Percentiles rank a stretch among this genome's conserved stretches.
phyloP scores from a whole-genome alignment of 2,329 filamentous ascomycete species.

The Phyllosticta citrichinensis region DNA sequence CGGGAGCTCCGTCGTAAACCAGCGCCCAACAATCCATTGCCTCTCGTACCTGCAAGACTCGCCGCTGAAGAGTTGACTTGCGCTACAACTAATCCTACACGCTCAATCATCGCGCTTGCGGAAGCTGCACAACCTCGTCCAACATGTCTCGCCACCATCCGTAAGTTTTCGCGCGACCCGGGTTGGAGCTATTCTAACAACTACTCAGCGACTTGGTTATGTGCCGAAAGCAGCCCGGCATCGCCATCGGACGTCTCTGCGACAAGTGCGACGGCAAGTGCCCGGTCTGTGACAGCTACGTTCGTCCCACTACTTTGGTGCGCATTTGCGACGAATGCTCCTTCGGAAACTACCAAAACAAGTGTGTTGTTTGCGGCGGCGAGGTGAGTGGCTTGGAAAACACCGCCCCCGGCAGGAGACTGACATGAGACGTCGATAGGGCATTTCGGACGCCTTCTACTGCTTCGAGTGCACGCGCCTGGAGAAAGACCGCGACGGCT shows the following conservation, averaged over 20 bases:
- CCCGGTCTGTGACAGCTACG: slow-evolving; percentile 97
- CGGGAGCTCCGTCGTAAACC: background rate
- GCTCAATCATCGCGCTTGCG: background rate
- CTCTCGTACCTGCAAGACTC: background rate
- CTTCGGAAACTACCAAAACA: slow-evolving; percentile 99
- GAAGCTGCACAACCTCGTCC: background rate
- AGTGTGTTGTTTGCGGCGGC: slow-evolving; percentile 96
- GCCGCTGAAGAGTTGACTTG: background rate
- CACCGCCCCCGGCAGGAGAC: background rate
- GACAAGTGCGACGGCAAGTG: slow-evolving; percentile 99
- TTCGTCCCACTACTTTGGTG: slow-evolving; percentile 91
- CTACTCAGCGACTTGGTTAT: slow-evolving; percentile 77
- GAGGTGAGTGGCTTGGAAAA: slow-evolving; percentile 41
- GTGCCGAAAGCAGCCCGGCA: slow-evolving; percentile 98
- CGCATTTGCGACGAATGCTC: slow-evolving; percentile 99
- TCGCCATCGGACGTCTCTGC: slow-evolving; percentile 95
- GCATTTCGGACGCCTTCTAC: slow-evolving; percentile 97
- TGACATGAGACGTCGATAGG: slow-evolving; percentile 32
- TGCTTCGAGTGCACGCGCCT: slow-evolving; percentile 97
- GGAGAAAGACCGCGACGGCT: slow-evolving; percentile 94
- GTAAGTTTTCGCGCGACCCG: slow-evolving; percentile 40
- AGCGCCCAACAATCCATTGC: background rate
- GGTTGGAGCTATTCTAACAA: slow-evolving; percentile 14
- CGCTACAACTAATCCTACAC: background rate
- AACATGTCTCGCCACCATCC: slow-evolving; percentile 89